These are phyloP conservation scores for Fistulinella prunicolor DNA, from an alignment of 768 basidiomycete genomes.

Conservation along the genomic window DNA sequence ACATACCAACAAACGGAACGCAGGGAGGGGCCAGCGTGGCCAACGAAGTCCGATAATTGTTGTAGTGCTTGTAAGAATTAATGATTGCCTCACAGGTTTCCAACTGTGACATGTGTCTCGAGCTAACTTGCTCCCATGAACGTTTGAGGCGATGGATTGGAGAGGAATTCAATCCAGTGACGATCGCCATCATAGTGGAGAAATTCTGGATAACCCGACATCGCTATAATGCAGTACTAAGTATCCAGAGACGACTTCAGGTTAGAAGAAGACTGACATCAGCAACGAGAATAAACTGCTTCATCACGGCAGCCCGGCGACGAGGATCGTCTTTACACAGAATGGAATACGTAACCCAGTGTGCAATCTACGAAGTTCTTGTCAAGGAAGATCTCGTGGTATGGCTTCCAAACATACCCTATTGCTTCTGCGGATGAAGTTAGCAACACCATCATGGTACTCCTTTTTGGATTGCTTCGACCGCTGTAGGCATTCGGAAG, in stretches of 20 bases:
- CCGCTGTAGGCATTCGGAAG: constrained; percentile 59
- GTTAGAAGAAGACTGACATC: constrained; percentile 42
- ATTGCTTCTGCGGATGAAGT: constrained; percentile 58
- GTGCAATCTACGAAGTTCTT: constrained; percentile 41
- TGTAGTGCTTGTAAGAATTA: constrained; percentile 67
- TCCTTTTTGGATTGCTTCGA: constrained; percentile 46
- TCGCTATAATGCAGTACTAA: constrained; percentile 38
- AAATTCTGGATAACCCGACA: constrained; percentile 65
- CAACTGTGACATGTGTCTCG: constrained; percentile 47
- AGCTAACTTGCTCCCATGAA: constrained; percentile 58
- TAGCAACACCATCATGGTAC: constrained; percentile 50
- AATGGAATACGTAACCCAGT: constrained; percentile 59
- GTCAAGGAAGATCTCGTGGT: not conserved
- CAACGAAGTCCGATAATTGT: constrained; percentile 54
- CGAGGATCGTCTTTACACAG: constrained; percentile 56
- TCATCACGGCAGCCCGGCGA: constrained; percentile 57
- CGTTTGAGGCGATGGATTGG: constrained; percentile 63
- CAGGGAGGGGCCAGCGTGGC: constrained; percentile 59
- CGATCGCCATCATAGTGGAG: constrained; percentile 63
- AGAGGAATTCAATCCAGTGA: constrained; percentile 65
- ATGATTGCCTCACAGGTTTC: constrained; percentile 55
- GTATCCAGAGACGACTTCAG: not conserved
- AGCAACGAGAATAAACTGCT: constrained; percentile 64
- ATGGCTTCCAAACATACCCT: constrained; percentile 31
- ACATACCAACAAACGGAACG: constrained; percentile 66